phyloP scores from a whole-genome alignment of 2,329 filamentous ascomycete species.

The Botrytis byssoidea region DNA sequence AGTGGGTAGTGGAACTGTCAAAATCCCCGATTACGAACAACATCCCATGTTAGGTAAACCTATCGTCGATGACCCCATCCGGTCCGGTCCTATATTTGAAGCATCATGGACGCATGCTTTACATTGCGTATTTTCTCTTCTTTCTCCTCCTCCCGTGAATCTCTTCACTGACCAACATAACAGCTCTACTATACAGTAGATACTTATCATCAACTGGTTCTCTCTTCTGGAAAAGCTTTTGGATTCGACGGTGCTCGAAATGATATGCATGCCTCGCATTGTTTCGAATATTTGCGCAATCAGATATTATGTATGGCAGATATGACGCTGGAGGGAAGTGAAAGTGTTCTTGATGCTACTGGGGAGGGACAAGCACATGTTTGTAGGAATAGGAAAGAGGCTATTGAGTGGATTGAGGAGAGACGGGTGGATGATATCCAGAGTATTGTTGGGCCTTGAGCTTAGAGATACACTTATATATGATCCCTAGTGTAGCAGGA shows the following conservation, averaged over 20 bases:
- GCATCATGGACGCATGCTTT: constrained; percentile 40
- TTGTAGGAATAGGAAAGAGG: constrained; percentile 38
- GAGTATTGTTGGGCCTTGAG: constrained; percentile 37
- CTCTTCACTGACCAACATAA: neutral
- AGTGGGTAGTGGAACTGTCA: constrained; percentile 39
- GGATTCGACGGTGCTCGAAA: constrained; percentile 36
- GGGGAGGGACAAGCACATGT: constrained; percentile 39
- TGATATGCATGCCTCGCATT: constrained; percentile 37
- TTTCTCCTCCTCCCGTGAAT: neutral
- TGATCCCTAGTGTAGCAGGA: no score
- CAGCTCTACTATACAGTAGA: constrained; percentile 39
- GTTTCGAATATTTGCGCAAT: constrained; percentile 40
- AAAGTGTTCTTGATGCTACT: constrained; percentile 32
- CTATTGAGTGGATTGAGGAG: constrained; percentile 38
- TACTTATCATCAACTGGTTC: constrained; percentile 39
- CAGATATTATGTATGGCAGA: constrained; percentile 39
- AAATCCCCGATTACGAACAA: constrained; percentile 36
- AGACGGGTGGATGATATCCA: constrained; percentile 39
- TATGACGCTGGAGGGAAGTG: constrained; percentile 40
- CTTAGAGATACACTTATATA: no score
- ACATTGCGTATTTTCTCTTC: constrained; percentile 32
- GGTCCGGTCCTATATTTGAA: constrained; percentile 37
- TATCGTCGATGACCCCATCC: constrained; percentile 38
- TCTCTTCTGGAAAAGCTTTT: constrained; percentile 30
- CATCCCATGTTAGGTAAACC: constrained; percentile 39